These are phyloP conservation scores for Diophrys appendiculata DNA, from an alignment of 73 alveolate genomes.

Conservation along the genomic window DNA sequence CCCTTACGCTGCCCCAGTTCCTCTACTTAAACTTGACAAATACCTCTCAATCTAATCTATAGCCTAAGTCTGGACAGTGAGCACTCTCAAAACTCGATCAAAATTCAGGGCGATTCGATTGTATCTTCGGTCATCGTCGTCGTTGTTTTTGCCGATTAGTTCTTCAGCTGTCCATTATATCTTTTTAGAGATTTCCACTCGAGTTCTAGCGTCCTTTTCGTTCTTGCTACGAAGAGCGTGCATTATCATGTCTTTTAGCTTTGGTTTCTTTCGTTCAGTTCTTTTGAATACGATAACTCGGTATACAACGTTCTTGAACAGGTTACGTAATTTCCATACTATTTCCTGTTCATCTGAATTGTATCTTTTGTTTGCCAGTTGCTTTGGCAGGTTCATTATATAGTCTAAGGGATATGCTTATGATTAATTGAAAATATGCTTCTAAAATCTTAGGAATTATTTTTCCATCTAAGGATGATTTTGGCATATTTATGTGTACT, in stretches of 20 bases:
- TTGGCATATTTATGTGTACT: not conserved
- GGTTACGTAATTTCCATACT: not conserved
- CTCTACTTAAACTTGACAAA: too few species aligned
- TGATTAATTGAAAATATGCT: not conserved
- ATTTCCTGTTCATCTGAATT: too few species aligned
- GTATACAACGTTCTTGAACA: not conserved
- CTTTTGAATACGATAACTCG: not conserved
- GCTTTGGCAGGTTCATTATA: conserved; percentile 7
- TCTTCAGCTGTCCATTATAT: not conserved
- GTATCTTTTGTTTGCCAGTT: not conserved
- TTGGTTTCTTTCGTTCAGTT: not conserved
- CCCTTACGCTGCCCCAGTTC: too few species aligned
- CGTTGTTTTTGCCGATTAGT: not conserved
- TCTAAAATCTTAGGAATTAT: conserved; percentile 30
- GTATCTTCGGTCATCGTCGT: not conserved
- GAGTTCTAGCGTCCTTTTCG: not conserved
- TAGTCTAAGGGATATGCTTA: conserved; percentile 53
- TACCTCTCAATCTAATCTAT: not conserved
- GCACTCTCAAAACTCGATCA: not conserved
- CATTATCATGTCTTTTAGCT: not conserved
- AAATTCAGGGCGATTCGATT: not conserved
- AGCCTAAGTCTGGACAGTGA: not conserved
- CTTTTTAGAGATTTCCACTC: not conserved
- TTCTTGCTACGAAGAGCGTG: not conserved
- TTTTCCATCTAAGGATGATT: conserved; percentile 20